These are phyloP conservation scores for Euphorbia peplus DNA, from an alignment of 345 rosid genomes.

Conservation along the genomic window DNA sequence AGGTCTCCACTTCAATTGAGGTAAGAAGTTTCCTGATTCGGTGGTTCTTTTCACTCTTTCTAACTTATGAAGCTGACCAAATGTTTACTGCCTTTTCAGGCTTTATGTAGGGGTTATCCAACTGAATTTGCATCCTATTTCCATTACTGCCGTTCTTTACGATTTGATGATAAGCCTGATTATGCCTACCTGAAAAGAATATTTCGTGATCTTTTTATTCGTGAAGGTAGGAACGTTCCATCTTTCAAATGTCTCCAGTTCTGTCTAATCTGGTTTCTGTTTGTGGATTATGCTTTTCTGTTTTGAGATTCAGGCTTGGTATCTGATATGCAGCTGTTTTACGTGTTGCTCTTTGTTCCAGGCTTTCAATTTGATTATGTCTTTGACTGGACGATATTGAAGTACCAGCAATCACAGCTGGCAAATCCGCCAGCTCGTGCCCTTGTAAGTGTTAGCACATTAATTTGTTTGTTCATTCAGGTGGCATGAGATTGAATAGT, in stretches of 20 bases:
- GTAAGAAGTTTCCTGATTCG: conserved; percentile 29
- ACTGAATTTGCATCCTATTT: conserved; percentile 88
- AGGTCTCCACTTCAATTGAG: conserved; percentile 89
- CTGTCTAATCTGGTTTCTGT: background rate
- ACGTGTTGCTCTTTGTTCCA: conserved; percentile 18
- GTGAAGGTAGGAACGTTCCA: conserved; percentile 58
- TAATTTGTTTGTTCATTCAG: conserved; percentile 8
- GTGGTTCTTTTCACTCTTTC: background rate
- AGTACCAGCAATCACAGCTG: conserved; percentile 84
- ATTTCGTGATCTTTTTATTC: conserved; percentile 84
- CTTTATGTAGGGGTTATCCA: conserved; percentile 83
- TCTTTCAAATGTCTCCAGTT: background rate
- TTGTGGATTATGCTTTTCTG: background rate
- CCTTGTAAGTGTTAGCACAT: conserved; percentile 39
- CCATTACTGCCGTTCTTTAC: conserved; percentile 82
- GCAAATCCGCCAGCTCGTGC: conserved; percentile 69
- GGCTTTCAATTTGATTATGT: conserved; percentile 95
- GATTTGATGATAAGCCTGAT: conserved; percentile 91
- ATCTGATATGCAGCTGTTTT: background rate
- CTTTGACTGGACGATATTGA: conserved; percentile 94
- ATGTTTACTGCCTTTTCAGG: conserved; percentile 38
- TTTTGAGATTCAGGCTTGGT: background rate
- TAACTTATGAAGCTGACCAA: conserved; percentile 5
- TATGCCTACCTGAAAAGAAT: conserved; percentile 88
- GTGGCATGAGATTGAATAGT: conserved; percentile 11